phyloP scores from a whole-genome alignment of 2,329 filamentous ascomycete genomes.

The Fusarium sambucinum region DNA sequence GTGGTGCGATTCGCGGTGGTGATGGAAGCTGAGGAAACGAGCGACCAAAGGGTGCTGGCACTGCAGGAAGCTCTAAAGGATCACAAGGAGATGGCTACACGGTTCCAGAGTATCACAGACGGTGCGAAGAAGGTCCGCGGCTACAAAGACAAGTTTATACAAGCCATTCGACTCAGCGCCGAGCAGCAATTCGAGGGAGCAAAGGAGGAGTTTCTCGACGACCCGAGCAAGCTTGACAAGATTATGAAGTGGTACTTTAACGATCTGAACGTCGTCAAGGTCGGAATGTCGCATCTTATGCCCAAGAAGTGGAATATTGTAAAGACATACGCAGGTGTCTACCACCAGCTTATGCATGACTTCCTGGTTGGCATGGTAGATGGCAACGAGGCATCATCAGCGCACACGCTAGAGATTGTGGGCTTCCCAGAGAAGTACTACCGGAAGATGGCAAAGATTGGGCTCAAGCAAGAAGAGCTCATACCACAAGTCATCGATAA shows the following conservation, averaged over 20 bases:
- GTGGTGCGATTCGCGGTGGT: conserved; percentile 92
- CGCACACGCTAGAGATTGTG: conserved; percentile 90
- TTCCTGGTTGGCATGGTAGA: conserved; percentile 87
- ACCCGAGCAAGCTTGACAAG: conserved; percentile 87
- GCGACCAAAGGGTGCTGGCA: conserved; percentile 89
- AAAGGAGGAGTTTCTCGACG: conserved; percentile 81
- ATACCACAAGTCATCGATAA: conserved; percentile 90
- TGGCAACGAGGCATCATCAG: conserved; percentile 84
- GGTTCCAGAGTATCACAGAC: conserved; percentile 95
- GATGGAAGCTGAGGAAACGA: conserved; percentile 96
- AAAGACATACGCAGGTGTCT: conserved; percentile 88
- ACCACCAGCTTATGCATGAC: conserved; percentile 95
- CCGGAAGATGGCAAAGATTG: conserved; percentile 92
- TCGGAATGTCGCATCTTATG: conserved; percentile 91
- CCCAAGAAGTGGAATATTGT: conserved; percentile 98
- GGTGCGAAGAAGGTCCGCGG: conserved; percentile 92
- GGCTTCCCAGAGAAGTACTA: conserved; percentile 98
- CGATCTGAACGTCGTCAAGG: conserved; percentile 92
- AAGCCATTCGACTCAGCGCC: conserved; percentile 80
- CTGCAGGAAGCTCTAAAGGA: conserved; percentile 95
- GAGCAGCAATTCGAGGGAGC: conserved; percentile 79
- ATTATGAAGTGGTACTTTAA: conserved; percentile 97
- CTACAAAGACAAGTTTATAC: conserved; percentile 95
- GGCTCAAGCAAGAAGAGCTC: conserved; percentile 81
- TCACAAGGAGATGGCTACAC: conserved; percentile 91